Base-by-base conservation (phyloP, 306 rosid species). In the Medicago ruthenica region DNA sequence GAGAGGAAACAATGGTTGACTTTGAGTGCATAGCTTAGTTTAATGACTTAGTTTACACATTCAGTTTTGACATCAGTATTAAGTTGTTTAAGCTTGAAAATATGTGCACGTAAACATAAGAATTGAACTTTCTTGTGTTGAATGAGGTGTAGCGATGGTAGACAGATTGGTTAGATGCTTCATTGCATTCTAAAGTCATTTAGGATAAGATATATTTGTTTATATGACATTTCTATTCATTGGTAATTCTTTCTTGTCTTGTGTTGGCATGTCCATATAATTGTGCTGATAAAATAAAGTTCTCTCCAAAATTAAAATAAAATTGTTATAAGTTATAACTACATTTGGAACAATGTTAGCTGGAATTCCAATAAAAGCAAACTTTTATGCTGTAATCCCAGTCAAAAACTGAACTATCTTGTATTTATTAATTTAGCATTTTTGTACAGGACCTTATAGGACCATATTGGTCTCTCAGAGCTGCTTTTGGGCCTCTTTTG, bases 401-500 rank as follows among this genome's bases (percentile, higher is more conserved):
- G 60, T 54, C 13, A 59, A 57, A 79, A 9, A 6, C 14, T 53
- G 22, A 48, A 22, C 58, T 78, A 57, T 47, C 15, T 2, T 41
- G 60, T 72, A 76, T 79, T 79, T 62, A 78, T 70, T 45, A 20
- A 31, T 75, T 7, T 55, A 11, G 70, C 76, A 76, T 74, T 76
- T 36, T 7, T 75, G 61, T 80, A 14, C 93, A 95, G 98, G 93
- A 87, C 75, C 83, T 92, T 22, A 61, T 92, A 79, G 93, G 97
- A 77, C 97, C 92, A 45, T 95, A 86, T 82, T 95, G 98, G 98
- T 86, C 97, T 79, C 97, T 95, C 77, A 90, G 98, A 86, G 96
- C 98, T 81, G 89, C 97, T 66, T 73, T 95, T 36, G 96, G 97
- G 58, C 96, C 98, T 45, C 87, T 94, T 71, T 75, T 94, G 81